A percentile compares a stretch with the other conserved stretches of the same genome.
Evolutionary conservation across 768 basidiomycete genomes (phyloP).

Genomic region (Lactifluus piperatus): DNA sequence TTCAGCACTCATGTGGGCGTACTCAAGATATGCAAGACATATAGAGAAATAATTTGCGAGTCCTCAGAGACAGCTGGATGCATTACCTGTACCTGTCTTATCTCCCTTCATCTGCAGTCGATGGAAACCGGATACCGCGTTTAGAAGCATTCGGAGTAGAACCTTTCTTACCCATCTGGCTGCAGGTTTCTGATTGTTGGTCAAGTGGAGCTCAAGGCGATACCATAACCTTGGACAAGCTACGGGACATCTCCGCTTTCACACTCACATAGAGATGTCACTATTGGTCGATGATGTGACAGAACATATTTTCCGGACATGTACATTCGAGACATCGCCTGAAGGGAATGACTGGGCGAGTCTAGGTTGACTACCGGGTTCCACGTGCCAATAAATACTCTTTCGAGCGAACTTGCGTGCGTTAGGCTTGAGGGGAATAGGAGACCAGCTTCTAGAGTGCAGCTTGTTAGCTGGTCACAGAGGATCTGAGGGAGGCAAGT

Average conservation of each 20-base stretch:
- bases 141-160: constrained; percentile 42
- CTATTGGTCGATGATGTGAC: constrained; percentile 32
- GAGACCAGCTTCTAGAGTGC: constrained; percentile 2
- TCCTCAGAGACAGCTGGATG: constrained; percentile 29
- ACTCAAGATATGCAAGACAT: constrained; percentile 36
- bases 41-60: constrained; percentile 30
- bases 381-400: not conserved
- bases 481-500: constrained; percentile 14
- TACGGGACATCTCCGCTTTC: constrained; percentile 24
- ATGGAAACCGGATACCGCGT: constrained; percentile 42
- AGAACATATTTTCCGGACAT: constrained; percentile 26
- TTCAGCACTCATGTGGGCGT: constrained; percentile 21
- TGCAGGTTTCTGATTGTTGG: not conserved
- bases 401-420: not conserved
- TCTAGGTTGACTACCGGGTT: not conserved
- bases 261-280: constrained; percentile 25
- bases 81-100: constrained; percentile 41
- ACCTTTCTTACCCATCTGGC: not conserved
- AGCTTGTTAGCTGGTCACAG: not conserved
- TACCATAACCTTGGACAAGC: constrained; percentile 32
- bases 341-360: constrained; percentile 30
- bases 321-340: constrained; percentile 26
- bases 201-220: constrained; percentile 30
- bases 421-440: not conserved
- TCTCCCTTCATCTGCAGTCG: constrained; percentile 48